phyloP scores from a whole-genome alignment of 2,329 filamentous ascomycete species.

The Chaetomiaceae sp. region DNA sequence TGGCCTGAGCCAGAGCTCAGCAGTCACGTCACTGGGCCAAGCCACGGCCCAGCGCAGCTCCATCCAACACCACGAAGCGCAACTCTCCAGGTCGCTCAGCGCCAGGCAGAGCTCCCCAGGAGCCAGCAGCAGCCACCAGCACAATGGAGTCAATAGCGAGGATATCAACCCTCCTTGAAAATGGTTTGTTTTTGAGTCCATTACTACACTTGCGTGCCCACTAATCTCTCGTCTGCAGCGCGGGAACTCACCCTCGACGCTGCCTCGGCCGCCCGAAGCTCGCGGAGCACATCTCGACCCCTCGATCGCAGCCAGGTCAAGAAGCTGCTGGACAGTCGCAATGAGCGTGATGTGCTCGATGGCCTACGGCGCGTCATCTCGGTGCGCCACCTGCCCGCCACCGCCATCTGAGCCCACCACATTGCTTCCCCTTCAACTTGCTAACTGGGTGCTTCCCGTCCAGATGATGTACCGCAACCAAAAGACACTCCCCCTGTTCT shows the following conservation, averaged over 20 bases:
- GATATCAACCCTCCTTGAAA: slow-evolving; percentile 91
- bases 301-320: slow-evolving; percentile 82
- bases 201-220: neutral
- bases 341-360: slow-evolving; percentile 88
- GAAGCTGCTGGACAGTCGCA: slow-evolving; percentile 88
- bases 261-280: slow-evolving; percentile 75
- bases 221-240: slow-evolving; percentile 47
- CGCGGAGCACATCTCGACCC: slow-evolving; percentile 53
- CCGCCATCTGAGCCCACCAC: neutral
- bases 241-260: slow-evolving; percentile 97
- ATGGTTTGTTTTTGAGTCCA: slow-evolving; percentile 54
- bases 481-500: slow-evolving; percentile 88
- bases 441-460: slow-evolving; percentile 6
- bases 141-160: slow-evolving; percentile 92
- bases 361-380: slow-evolving; percentile 83
- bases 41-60: neutral
- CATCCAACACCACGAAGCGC: too few species aligned
- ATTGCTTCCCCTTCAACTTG: neutral
- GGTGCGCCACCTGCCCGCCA: slow-evolving; percentile 47
- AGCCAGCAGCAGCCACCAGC: slow-evolving; percentile 1
- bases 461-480: slow-evolving; percentile 95
- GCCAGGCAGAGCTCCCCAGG: slow-evolving; percentile 11
- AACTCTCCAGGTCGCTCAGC: too few species aligned
- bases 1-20: neutral
- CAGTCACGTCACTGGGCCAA: slow-evolving; percentile 22